Conservation (phyloP, 345 rosid genomes). For the Syzygium aromaticum region DNA sequence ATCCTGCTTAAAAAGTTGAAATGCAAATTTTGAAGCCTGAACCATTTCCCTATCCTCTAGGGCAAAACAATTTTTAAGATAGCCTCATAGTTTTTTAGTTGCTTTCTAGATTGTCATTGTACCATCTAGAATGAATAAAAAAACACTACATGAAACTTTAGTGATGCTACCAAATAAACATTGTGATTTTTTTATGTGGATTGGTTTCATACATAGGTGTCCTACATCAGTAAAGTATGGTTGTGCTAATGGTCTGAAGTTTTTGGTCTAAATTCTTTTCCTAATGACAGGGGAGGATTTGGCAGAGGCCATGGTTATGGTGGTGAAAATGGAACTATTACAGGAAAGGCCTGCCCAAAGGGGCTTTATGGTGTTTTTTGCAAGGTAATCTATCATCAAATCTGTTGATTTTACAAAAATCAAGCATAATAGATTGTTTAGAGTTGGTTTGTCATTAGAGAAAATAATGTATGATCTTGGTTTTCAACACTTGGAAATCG, state of each 20-base stretch:
- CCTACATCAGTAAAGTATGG: background rate
- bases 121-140: background rate
- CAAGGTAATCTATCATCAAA: conserved; percentile 36
- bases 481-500: background rate
- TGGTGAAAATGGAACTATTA: conserved; percentile 72
- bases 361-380: conserved; percentile 88
- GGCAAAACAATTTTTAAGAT: background rate
- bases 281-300: conserved; percentile 60
- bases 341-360: conserved; percentile 82
- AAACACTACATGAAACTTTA: background rate
- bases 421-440: background rate
- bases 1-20: background rate
- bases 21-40: background rate
- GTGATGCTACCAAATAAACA: background rate
- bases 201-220: background rate
- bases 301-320: conserved; percentile 53
- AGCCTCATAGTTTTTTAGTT: background rate
- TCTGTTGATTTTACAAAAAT: background rate
- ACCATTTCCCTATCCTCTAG: background rate
- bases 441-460: background rate
- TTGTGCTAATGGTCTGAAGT: background rate
- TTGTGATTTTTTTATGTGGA: background rate
- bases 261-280: background rate
- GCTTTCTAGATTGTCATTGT: background rate
- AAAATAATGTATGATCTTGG: background rate